Conservation (phyloP, 116 monocot species). For the Trichopus zeylanicus region DNA sequence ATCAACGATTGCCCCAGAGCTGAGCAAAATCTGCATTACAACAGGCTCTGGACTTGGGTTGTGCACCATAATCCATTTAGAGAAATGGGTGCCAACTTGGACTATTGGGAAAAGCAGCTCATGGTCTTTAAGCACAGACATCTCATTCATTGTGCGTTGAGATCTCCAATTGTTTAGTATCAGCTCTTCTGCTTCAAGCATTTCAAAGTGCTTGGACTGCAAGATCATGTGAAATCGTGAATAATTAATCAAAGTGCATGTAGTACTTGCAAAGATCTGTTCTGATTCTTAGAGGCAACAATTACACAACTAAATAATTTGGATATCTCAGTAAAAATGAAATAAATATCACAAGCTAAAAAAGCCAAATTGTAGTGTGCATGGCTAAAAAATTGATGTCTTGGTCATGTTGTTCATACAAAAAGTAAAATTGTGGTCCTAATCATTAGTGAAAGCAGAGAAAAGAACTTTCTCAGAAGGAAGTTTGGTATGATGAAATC, state of each 20-base stretch:
- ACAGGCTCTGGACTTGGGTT: slow-evolving; percentile 60
- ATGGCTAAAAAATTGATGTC: too few species aligned
- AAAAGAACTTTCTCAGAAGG: too few species aligned
- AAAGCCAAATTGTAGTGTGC: too few species aligned
- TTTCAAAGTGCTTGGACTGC: slow-evolving; percentile 32
- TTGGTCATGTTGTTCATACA: too few species aligned
- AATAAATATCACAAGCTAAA: too few species aligned
- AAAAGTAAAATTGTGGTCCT: too few species aligned
- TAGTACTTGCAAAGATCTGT: neutral
- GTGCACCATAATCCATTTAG: slow-evolving; percentile 61
- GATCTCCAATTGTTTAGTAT: slow-evolving; percentile 65
- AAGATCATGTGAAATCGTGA: slow-evolving; percentile 1
- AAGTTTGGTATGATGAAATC: too few species aligned
- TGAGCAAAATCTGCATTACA: slow-evolving; percentile 65
- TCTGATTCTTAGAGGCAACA: too few species aligned
- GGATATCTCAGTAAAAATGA: too few species aligned
- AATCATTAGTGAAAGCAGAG: too few species aligned
- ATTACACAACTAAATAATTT: too few species aligned
- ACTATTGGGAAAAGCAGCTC: slow-evolving; percentile 63
- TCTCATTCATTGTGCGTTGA: slow-evolving; percentile 40
- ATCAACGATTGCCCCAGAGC: slow-evolving; percentile 44
- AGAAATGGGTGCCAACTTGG: slow-evolving; percentile 43
- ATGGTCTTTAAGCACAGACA: slow-evolving; percentile 54
- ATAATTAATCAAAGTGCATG: neutral
- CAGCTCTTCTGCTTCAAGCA: slow-evolving; percentile 39